Conservation (phyloP, 192 early-diverging fungal species). For the Glomus cerebriforme region DNA sequence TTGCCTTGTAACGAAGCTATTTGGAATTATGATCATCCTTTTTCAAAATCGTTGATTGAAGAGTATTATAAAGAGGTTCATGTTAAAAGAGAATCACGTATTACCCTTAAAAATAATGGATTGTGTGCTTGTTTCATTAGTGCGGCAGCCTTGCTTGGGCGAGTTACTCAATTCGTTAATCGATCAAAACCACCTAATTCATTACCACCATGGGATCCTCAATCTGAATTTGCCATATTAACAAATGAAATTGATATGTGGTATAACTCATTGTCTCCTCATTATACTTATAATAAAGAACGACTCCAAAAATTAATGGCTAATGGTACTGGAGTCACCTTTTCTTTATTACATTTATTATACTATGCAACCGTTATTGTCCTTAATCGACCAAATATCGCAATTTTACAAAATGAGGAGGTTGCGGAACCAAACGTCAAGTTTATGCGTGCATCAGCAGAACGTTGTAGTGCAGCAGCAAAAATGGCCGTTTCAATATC, state of each 20-base stretch:
- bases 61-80: neutral
- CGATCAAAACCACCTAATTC: slow-evolving; percentile 38
- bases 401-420: slow-evolving; percentile 32
- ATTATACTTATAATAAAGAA: slow-evolving; percentile 44
- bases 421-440: neutral
- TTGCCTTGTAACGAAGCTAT: slow-evolving; percentile 52
- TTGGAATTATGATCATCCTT: slow-evolving; percentile 46
- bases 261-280: slow-evolving; percentile 39
- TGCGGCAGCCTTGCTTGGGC: slow-evolving; percentile 44
- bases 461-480: slow-evolving; percentile 45
- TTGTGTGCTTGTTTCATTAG: slow-evolving; percentile 46
- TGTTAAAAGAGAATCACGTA: neutral
- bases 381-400: slow-evolving; percentile 48
- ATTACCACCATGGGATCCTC: slow-evolving; percentile 43
- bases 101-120: slow-evolving; percentile 20
- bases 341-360: slow-evolving; percentile 47
- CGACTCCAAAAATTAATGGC: slow-evolving; percentile 37
- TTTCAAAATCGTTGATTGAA: slow-evolving; percentile 29
- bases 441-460: slow-evolving; percentile 43
- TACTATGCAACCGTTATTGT: slow-evolving; percentile 49
- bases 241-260: slow-evolving; percentile 40
- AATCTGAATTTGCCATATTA: slow-evolving; percentile 49
- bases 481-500: slow-evolving; percentile 43
- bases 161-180: slow-evolving; percentile 51
- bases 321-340: slow-evolving; percentile 37